Evolutionary conservation across 2,329 filamentous ascomycete species (phyloP).

Genomic region (Cladophialophora exuberans): DNA sequence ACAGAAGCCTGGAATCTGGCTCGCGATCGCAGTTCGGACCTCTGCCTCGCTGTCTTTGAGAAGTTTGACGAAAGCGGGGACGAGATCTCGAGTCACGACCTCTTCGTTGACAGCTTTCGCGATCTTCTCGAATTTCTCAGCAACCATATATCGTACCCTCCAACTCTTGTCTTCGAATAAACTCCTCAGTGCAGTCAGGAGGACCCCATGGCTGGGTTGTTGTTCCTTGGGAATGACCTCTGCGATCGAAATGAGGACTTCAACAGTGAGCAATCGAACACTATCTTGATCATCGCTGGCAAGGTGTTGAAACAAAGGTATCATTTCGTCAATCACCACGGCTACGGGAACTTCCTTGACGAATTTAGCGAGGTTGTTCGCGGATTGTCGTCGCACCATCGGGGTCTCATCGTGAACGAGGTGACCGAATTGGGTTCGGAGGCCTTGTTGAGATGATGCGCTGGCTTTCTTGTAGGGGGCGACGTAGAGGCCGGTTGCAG

Average conservation of each 20-base stretch:
- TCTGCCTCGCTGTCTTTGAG: conserved; percentile 98
- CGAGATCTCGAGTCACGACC: conserved; percentile 88
- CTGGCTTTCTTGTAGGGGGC: conserved; percentile 91
- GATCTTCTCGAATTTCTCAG: conserved; percentile 98
- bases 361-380: conserved; percentile 95
- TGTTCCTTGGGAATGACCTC: conserved; percentile 98
- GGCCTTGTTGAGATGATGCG: conserved; percentile 81
- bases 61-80: conserved; percentile 95
- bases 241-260: conserved; percentile 93
- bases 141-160: conserved; percentile 99
- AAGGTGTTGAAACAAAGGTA: conserved; percentile 96
- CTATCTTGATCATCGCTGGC: conserved; percentile 97
- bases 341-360: conserved; percentile 93
- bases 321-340: conserved; percentile 97
- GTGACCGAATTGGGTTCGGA: conserved; percentile 87
- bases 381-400: conserved; percentile 96
- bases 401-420: conserved; percentile 98
- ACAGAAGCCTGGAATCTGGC: conserved; percentile 98
- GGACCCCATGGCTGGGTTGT: conserved; percentile 90
- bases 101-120: conserved; percentile 98
- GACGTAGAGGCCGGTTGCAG: conserved; percentile 92
- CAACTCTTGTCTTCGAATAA: conserved; percentile 99
- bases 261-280: conserved; percentile 91
- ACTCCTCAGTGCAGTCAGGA: conserved; percentile 86
- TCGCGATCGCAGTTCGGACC: conserved; percentile 93